These are phyloP conservation scores for Jatropha multifida DNA, from an alignment of 441 rosid species.

Conservation along the genomic window DNA sequence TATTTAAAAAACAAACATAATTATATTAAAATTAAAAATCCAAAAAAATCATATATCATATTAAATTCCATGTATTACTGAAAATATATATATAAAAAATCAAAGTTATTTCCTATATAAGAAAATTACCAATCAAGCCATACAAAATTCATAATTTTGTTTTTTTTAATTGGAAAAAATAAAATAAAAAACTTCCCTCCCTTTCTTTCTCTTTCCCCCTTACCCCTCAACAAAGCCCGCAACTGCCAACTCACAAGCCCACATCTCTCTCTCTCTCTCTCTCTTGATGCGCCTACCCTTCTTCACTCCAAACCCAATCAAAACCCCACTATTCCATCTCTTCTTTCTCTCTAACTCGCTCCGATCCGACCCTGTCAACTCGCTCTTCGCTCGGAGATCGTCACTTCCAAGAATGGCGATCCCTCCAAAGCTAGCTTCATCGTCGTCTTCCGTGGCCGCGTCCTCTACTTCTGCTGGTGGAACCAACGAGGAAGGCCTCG, in stretches of 20 bases:
- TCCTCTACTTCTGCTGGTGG: not conserved
- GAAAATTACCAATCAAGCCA: too few relatives aligned
- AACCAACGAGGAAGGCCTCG: conserved; percentile 53
- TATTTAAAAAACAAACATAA: too few relatives aligned
- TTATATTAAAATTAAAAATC: too few relatives aligned
- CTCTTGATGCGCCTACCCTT: conserved; percentile 37
- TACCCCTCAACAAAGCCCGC: not conserved
- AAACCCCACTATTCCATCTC: conserved; percentile 25
- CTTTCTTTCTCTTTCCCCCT: not conserved
- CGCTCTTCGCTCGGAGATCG: conserved; percentile 20
- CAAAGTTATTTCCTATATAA: too few relatives aligned
- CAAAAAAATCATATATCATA: too few relatives aligned
- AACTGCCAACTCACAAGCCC: not conserved
- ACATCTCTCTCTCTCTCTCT: not conserved
- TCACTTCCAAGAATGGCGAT: conserved; percentile 33
- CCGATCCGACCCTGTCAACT: conserved; percentile 21
- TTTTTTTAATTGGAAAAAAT: too few relatives aligned
- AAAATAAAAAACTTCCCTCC: not conserved
- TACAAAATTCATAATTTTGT: too few relatives aligned
- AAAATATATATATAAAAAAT: too few relatives aligned
- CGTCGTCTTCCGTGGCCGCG: conserved; percentile 1
- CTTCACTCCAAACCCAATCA: conserved; percentile 39
- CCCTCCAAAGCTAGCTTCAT: conserved; percentile 27
- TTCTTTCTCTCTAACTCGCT: conserved; percentile 9
- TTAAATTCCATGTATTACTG: too few relatives aligned